A percentile compares a stretch with the other conserved stretches of the same genome.
Evolutionary conservation across 768 basidiomycete genomes (phyloP).

Genomic region (Exidia glandulosa): DNA sequence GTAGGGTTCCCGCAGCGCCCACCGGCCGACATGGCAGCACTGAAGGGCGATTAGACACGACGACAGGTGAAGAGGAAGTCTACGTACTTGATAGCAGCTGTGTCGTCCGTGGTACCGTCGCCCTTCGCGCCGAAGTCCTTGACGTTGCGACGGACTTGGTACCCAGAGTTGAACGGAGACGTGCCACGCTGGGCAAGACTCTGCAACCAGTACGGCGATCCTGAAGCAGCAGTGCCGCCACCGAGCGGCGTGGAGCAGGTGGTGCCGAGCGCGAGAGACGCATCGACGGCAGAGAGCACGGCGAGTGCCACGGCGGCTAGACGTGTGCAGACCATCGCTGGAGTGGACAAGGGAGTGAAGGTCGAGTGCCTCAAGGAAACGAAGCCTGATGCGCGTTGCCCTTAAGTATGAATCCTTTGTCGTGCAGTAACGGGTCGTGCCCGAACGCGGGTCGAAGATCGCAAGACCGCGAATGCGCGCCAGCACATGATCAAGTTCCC

Average conservation of each 20-base stretch:
- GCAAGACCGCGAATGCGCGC: neutral
- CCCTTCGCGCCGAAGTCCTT: slow-evolving; percentile 6
- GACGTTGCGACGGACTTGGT: slow-evolving; percentile 4
- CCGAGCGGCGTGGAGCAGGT: neutral
- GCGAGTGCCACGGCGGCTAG: neutral
- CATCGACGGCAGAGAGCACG: neutral
- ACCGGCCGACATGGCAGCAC: neutral
- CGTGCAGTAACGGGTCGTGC: too few relatives aligned
- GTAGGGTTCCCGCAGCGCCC: neutral
- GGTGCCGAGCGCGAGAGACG: neutral
- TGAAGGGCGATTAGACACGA: neutral
- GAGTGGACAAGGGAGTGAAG: neutral
- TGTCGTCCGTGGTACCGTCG: slow-evolving; percentile 3
- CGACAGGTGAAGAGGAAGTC: neutral
- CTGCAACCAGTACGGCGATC: neutral
- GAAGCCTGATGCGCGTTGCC: too few relatives aligned
- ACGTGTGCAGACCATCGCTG: neutral
- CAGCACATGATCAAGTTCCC: neutral
- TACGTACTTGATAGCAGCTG: slow-evolving; percentile 3
- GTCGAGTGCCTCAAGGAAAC: neutral
- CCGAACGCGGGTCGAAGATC: too few relatives aligned
- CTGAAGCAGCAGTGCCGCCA: neutral
- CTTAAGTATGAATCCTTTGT: too few relatives aligned
- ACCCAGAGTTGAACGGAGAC: neutral
- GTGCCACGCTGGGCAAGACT: neutral